A percentile compares a stretch with the other conserved stretches of the same genome.
phyloP scores from a whole-genome alignment of 768 basidiomycete species.

The Phylloporus sp. region DNA sequence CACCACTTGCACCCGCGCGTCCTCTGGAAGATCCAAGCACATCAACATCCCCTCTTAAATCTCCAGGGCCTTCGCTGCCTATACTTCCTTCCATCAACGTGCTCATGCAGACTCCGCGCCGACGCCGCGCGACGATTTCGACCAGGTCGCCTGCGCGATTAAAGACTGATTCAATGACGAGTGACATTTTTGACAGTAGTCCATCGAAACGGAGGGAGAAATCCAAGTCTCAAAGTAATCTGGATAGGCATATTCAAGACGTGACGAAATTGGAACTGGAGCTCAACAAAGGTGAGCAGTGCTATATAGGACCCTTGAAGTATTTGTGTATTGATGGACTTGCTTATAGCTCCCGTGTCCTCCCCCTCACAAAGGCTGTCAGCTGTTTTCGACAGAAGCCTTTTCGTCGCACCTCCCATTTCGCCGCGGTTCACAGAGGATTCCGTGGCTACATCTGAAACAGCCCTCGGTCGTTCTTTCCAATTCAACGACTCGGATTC shows the following conservation, averaged over 20 bases:
- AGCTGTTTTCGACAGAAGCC: slow-evolving; percentile 59
- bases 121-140: slow-evolving; percentile 62
- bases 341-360: slow-evolving; percentile 30
- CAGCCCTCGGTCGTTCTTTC: slow-evolving; percentile 8
- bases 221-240: slow-evolving; percentile 59
- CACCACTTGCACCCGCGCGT: slow-evolving; percentile 21
- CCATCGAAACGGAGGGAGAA: slow-evolving; percentile 65
- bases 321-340: slow-evolving; percentile 3
- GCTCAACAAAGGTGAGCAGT: slow-evolving; percentile 51
- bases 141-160: slow-evolving; percentile 52
- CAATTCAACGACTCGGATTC: slow-evolving; percentile 46
- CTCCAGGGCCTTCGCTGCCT: slow-evolving; percentile 18
- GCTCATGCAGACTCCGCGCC: slow-evolving; percentile 32
- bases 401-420: slow-evolving; percentile 58
- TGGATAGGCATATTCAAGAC: slow-evolving; percentile 64
- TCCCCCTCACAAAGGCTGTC: slow-evolving; percentile 52
- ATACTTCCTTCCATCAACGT: slow-evolving; percentile 15
- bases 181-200: slow-evolving; percentile 39
- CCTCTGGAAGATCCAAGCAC: slow-evolving; percentile 13
- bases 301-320: neutral
- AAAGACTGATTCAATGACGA: slow-evolving; percentile 18
- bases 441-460: slow-evolving; percentile 25
- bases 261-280: slow-evolving; percentile 61
- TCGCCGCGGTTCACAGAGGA: slow-evolving; percentile 36
- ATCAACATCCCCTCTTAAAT: slow-evolving; percentile 24